Evolutionary conservation across 495 filamentous ascomycete genomes (phyloP).

Genomic region (Usnea hakonensis): DNA sequence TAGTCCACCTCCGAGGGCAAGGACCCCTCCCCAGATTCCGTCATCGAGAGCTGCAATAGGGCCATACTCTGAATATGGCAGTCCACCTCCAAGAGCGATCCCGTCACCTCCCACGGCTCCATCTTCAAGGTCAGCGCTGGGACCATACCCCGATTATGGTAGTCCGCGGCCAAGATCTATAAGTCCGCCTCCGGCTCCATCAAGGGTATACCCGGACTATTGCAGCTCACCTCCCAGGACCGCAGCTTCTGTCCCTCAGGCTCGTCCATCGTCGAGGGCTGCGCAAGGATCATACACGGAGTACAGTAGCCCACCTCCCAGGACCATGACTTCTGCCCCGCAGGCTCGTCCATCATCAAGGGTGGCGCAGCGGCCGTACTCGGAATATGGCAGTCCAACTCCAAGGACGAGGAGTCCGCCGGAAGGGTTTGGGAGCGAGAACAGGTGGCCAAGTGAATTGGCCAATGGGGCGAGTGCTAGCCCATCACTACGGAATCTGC

Average conservation of each 20-base stretch:
- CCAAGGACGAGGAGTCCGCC: slow-evolving; percentile 21
- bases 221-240: slow-evolving; percentile 13
- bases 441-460: slow-evolving; percentile 24
- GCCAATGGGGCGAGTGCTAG: slow-evolving; percentile 63
- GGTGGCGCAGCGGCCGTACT: slow-evolving; percentile 9
- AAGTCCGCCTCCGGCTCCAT: slow-evolving; percentile 1
- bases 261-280: slow-evolving; percentile 5
- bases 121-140: slow-evolving; percentile 2
- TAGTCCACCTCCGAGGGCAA: slow-evolving; percentile 12
- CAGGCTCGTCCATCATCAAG: slow-evolving; percentile 5
- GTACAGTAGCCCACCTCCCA: slow-evolving; percentile 17
- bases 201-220: slow-evolving; percentile 15
- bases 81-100: slow-evolving; percentile 18
- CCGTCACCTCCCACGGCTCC: slow-evolving; percentile 18
- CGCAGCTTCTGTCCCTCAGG: background rate
- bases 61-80: slow-evolving; percentile 15
- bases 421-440: slow-evolving; percentile 16
- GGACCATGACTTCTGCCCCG: background rate
- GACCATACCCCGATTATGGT: slow-evolving; percentile 11
- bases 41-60: slow-evolving; percentile 4
- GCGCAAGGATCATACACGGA: slow-evolving; percentile 9
- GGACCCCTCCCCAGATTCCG: slow-evolving; percentile 1
- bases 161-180: no score
- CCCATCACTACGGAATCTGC: slow-evolving; percentile 65
- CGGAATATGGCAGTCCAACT: slow-evolving; percentile 19